Conservation (phyloP, 768 basidiomycete species). For the Tricholoma saponaceum region DNA sequence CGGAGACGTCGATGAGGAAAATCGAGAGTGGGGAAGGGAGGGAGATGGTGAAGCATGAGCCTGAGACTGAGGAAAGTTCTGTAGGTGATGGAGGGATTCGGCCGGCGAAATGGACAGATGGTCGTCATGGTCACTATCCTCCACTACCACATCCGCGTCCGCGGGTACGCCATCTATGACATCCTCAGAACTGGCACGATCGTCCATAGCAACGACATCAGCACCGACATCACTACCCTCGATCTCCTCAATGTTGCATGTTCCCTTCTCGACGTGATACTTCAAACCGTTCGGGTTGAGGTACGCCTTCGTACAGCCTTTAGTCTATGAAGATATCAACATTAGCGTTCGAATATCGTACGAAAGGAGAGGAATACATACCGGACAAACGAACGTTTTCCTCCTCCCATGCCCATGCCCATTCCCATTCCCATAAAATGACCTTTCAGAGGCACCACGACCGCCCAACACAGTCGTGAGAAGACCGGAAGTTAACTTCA, state of each 20-base stretch:
- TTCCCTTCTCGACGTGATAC: slow-evolving; percentile 66
- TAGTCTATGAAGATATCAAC: slow-evolving; percentile 20
- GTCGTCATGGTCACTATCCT: not conserved
- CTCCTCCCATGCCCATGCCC: not conserved
- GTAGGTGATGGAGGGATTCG: too few species aligned
- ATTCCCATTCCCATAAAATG: not conserved
- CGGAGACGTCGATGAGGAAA: too few species aligned
- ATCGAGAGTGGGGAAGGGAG: not conserved
- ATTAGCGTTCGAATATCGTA: not conserved
- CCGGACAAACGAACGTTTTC: slow-evolving; percentile 46
- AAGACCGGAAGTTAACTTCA: not conserved
- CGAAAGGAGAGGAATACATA: slow-evolving; percentile 22
- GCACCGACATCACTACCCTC: not conserved
- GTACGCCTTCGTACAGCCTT: slow-evolving; percentile 59
- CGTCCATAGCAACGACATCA: not conserved
- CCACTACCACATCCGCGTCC: not conserved
- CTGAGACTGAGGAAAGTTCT: not conserved
- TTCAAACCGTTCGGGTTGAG: slow-evolving; percentile 65
- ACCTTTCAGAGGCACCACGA: not conserved
- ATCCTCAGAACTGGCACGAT: not conserved
- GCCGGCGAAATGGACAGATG: not conserved
- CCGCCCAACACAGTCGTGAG: not conserved
- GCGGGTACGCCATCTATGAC: too few species aligned
- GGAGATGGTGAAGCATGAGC: not conserved
- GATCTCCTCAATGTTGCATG: slow-evolving; percentile 41